Evolutionary conservation across 305 asterid species (phyloP).

Genomic region (Fraxinus paxiana): DNA sequence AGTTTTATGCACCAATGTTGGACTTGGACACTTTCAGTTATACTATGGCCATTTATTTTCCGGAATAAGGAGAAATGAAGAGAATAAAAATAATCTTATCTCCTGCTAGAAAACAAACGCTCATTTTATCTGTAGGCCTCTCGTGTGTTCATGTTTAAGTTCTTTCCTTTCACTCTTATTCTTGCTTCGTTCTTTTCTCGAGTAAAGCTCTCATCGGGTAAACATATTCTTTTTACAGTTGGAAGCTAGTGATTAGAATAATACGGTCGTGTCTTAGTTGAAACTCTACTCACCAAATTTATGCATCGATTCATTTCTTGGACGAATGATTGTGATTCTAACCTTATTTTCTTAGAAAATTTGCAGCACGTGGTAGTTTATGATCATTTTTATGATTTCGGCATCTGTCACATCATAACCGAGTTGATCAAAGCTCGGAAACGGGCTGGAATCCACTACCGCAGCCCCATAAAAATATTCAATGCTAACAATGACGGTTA

Average conservation of each 20-base stretch:
- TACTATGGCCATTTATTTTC: neutral
- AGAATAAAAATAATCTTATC: neutral
- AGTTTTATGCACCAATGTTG: neutral
- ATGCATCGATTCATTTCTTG: neutral
- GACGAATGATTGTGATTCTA: neutral
- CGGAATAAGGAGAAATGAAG: neutral
- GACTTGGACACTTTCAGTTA: neutral
- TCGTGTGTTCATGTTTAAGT: neutral
- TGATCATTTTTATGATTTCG: constrained; percentile 39
- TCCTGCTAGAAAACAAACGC: neutral
- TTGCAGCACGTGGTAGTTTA: constrained; percentile 36
- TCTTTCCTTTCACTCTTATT: neutral
- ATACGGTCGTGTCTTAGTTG: neutral
- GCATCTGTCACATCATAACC: constrained; percentile 34
- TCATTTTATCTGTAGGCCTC: neutral
- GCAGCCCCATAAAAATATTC: constrained; percentile 34
- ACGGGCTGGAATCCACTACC: constrained; percentile 38
- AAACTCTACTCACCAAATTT: neutral
- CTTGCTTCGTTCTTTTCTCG: neutral
- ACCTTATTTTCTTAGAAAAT: neutral
- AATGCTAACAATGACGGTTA: constrained; percentile 39
- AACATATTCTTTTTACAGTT: neutral
- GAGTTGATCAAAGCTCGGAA: constrained; percentile 40
- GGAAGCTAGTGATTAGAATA: neutral
- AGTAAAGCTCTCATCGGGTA: neutral